A percentile compares a stretch with the other conserved stretches of the same genome.
These are phyloP conservation scores for Fremontodendron californicum DNA, from an alignment of 345 rosid genomes.

Conservation along the genomic window DNA sequence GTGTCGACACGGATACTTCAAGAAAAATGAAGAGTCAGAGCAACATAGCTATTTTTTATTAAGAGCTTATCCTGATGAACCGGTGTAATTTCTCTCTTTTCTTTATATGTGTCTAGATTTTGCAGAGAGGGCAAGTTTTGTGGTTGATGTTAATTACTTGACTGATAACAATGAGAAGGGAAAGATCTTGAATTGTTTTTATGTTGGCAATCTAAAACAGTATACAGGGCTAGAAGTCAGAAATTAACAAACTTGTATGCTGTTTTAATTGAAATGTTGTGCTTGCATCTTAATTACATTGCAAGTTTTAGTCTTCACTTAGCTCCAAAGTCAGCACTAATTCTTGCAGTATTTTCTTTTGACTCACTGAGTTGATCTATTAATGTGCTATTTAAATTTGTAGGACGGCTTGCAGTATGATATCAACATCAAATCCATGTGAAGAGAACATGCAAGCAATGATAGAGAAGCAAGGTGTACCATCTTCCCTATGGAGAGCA, in stretches of 20 bases:
- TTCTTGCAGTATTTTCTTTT: neutral
- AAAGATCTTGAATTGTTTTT: neutral
- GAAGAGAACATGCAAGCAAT: neutral
- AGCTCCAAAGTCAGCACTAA: neutral
- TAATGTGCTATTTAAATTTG: neutral
- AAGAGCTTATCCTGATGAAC: neutral
- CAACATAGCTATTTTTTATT: neutral
- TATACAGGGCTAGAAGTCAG: neutral
- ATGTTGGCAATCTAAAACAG: neutral
- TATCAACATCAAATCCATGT: neutral
- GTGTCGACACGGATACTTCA: too few species aligned
- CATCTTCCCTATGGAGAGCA: neutral
- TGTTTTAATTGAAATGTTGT: neutral
- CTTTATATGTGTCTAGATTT: neutral
- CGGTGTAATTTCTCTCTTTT: neutral
- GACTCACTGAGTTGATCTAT: neutral
- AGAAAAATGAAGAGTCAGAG: too few species aligned
- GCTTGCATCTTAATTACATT: too few species aligned
- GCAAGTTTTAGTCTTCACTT: neutral
- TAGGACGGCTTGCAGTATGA: conserved; percentile 19
- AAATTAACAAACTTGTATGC: neutral
- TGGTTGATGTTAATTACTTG: neutral
- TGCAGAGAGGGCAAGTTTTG: neutral
- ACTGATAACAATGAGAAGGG: neutral
- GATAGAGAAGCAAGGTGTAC: neutral